Evolutionary conservation across 371 early-diverging fungal species (phyloP), one percentile per base, ranked within the genome.

Genomic region (Umbelopsis sp.): DNA sequence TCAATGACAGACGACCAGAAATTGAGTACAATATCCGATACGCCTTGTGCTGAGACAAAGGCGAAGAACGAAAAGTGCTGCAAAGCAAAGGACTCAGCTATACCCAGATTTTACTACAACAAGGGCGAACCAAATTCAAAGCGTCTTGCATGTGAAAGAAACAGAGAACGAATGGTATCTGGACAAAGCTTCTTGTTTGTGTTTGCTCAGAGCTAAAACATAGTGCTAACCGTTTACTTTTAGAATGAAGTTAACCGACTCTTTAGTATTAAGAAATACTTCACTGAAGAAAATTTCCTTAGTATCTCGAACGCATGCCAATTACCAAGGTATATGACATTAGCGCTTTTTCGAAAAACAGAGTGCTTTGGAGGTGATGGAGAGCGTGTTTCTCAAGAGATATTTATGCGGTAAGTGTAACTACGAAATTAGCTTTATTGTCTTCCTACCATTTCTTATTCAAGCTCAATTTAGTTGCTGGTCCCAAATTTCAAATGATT

Each of bases 291-390:
- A 0, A 75, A 80, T 3, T 88, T 89, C 67, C 72, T 84, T 22
- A 70, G 80, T 4, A 83, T 92, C 9, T 84, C 87, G 24, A 75
- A 83, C 64, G 82, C 81, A 24, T 86, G 86, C 66, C 81, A 75
- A 4, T 66, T 92, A 44, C 88, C 90, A 16, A 76, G 86, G 20
- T 91, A 86, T 65, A 76, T 92, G 76, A 89, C 83, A 67, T 66
- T 87, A 44, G 84, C 86, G 1, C 70, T 92, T 63, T 91, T 89
- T 72, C 80, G 86, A n/a, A 76, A 79, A 53, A 66, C 85, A 18
- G 77, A 80, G 51, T 68, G 35, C 8, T 37, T 14, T 32, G 68
- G 38, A 5, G 29, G 25, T 16, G 18, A 44, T 3, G 70, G 67
- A n/a, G 76, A 76, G 44, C 14, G 64, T 16, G 65, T 78, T n/a